Conservation (phyloP, 75 land plant species). For the Cupressus sempervirens region DNA sequence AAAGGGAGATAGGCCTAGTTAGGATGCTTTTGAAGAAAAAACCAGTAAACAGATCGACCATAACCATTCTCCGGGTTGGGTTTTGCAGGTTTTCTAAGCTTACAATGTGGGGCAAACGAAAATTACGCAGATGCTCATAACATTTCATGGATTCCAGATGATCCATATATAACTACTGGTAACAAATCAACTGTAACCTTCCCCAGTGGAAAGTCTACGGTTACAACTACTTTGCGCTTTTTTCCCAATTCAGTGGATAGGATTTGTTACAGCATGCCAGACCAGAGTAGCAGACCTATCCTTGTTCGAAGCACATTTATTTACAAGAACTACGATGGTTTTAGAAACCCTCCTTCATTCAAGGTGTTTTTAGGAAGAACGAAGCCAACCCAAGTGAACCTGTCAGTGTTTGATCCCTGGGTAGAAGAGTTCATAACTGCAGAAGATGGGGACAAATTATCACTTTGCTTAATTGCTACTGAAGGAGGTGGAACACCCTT, state of each 20-base stretch:
- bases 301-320: constrained; percentile 52
- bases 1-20: not conserved
- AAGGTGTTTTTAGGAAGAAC: constrained; percentile 44
- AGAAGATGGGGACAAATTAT: constrained; percentile 28
- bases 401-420: constrained; percentile 45
- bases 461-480: constrained; percentile 48
- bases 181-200: constrained; percentile 22
- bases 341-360: constrained; percentile 42
- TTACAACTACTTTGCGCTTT: constrained; percentile 34
- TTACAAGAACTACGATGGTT: constrained; percentile 60
- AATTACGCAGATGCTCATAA: constrained; percentile 35
- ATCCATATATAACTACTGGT: constrained; percentile 34
- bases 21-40: not conserved
- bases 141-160: constrained; percentile 51
- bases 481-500: constrained; percentile 47
- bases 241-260: constrained; percentile 34
- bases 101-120: constrained; percentile 48
- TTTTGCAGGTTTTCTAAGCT: constrained; percentile 58
- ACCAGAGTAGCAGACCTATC: constrained; percentile 24
- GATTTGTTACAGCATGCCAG: constrained; percentile 44
- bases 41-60: not conserved
- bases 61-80: constrained; percentile 20
- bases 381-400: constrained; percentile 30
- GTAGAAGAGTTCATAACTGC: constrained; percentile 57
- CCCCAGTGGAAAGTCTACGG: constrained; percentile 16